Base-by-base conservation (phyloP, 2,329 filamentous ascomycete genomes). In the Epichloe glyceriae region DNA sequence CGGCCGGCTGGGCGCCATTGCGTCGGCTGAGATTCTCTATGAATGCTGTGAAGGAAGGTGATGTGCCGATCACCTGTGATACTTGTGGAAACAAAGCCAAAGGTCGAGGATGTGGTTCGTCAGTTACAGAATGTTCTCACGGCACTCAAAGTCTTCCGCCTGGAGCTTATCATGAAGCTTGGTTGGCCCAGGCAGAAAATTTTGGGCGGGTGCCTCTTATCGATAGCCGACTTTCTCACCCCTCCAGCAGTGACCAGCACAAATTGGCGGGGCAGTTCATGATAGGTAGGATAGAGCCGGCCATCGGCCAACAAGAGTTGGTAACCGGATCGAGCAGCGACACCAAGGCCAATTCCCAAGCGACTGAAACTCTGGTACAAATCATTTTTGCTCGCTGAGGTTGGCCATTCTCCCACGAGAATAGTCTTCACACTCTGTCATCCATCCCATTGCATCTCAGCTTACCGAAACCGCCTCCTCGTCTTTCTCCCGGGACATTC, bases 1-100 rank as follows among this genome's bases (percentile, higher is more conserved):
- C 46, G 69, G 65, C 57, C 69, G 63, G 42, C 62, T 69, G 33
- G 70, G 70, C 53, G 70, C 70, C 70, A 73, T 73, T 51, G 39
- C 60, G 48, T 48, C 14, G 19, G 49, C 12, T 35, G 22, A 7
- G 40, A 1, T 15, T 30, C 6, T 46, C 10, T 4, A 19, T 12
- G 14, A 15, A 38, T 33, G 46, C 38, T 26, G 11, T 5, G 12
- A 10, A n/a, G 17, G 17, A n/a, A n/a, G 17, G 14, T 47, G 10
- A 3, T 26, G 12, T 38, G 19, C 10, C 15, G 6, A 17, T 38
- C 19, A 40, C 12, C 19, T n/a, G 17, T 38, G 40, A 19, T 41
- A 10, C 30, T 38, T 1, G 30, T 2, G 11, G 8, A 5, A 48
- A 11, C 5, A 22, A n/a, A 3, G 15, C 14, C 14, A 35, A 26